Evolutionary conservation across 352 stramenopile genomes (phyloP), one percentile per base, ranked within the genome.

Genomic region (Elongisporangium undulatum): DNA sequence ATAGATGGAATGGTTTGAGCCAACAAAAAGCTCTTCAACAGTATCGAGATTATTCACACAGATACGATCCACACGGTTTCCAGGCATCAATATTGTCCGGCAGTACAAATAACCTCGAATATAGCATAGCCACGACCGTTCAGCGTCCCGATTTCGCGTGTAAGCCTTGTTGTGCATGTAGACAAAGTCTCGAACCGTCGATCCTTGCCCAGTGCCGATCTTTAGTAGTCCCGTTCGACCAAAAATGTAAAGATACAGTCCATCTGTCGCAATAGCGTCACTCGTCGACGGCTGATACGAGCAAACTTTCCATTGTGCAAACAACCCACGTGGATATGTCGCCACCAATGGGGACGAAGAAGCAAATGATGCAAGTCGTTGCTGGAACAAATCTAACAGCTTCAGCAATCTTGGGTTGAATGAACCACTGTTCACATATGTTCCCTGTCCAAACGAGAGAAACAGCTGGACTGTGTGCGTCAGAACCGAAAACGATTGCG

Each of bases 81-180:
- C 72, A 51, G 77, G 75, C 79, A 85, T 92, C 39, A 85, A 56
- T 55, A 91, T 86, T 16, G 77, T 92, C 62, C 83, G 81, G 39
- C 83, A 92, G 55, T 90, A 92, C 10, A 92, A 62, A 17, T 67
- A 72, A 22, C 72, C 59, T 5, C 67, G 75, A 55, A 90, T 85
- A n/a, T 73, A 79, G 56, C 81, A 90, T 29, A 92, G 68, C 83
- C 83, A 92, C n/a, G 82, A 90, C 16, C 83, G 69, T 51, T 92
- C 83, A 2, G 80, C 77, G 55, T 92, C 80, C 23, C 73, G 68
- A 22, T 64, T 80, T 15, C 83, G 74, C 48, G 50, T 61, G 65
- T 92, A 92, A 12, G 57, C 55, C 21, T 70, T 77, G 59, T 90
- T 90, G 45, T 85, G 77, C 5, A 59, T 70, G 51, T 92, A 92